A percentile compares a stretch with the other conserved stretches of the same genome.
These are phyloP conservation scores for Penicillium canescens DNA, from an alignment of 495 filamentous ascomycete genomes.

Conservation along the genomic window DNA sequence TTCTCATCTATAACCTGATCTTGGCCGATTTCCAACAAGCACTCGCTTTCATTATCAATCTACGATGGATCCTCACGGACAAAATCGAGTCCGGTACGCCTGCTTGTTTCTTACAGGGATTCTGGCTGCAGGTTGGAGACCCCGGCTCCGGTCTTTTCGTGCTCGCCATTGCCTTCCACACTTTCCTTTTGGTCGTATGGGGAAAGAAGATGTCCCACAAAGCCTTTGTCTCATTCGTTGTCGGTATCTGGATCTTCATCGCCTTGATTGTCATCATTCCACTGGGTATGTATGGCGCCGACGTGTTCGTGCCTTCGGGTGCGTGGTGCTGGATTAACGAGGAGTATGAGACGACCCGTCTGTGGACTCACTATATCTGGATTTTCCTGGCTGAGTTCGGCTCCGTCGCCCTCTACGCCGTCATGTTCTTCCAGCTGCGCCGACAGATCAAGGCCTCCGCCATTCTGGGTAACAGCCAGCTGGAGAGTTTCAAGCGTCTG, in stretches of 20 bases:
- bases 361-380: conserved; percentile 78
- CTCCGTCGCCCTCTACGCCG: conserved; percentile 62
- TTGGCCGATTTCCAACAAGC: conserved; percentile 74
- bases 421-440: conserved; percentile 63
- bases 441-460: conserved; percentile 44
- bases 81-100: conserved; percentile 55
- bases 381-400: conserved; percentile 71
- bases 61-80: conserved; percentile 57
- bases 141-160: conserved; percentile 70
- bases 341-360: conserved; percentile 58
- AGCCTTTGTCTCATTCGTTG: conserved; percentile 51
- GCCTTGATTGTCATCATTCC: conserved; percentile 59
- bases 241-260: conserved; percentile 59
- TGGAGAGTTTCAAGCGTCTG: conserved; percentile 40
- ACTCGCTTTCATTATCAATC: conserved; percentile 65
- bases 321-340: conserved; percentile 76
- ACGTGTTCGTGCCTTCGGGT: conserved; percentile 61
- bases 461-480: conserved; percentile 36
- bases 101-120: conserved; percentile 69
- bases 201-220: conserved; percentile 56
- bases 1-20: conserved; percentile 73
- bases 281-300: conserved; percentile 49
- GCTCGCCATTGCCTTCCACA: conserved; percentile 68
- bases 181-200: conserved; percentile 63
- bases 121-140: conserved; percentile 71